Base-by-base conservation (phyloP, 495 filamentous ascomycete genomes). In the Halenospora varia region DNA sequence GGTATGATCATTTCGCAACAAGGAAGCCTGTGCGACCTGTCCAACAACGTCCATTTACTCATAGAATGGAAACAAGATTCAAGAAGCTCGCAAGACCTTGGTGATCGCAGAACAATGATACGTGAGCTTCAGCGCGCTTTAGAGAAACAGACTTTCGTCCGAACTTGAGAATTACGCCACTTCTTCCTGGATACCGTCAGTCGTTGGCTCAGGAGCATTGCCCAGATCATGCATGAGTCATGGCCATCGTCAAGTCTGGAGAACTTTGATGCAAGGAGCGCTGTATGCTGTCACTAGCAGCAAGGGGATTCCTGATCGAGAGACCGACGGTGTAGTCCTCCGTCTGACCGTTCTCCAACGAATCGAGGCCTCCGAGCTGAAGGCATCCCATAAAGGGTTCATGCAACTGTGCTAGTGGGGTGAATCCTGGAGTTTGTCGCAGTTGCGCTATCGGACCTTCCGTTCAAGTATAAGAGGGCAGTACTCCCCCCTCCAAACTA, bases 1-100 rank as follows among this genome's bases (percentile, higher is more conserved):
- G 25, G 51, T 54, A 4, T 60, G 35, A 22, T 55, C 50, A 40
- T 19, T 53, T 25, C 25, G 50, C 26, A 55, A 58, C 25, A 58
- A 61, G 58, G 52, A 61, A 56, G 58, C 52, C 58, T 61, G 25
- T 56, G 18, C 11, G 40, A 61, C 53, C 46, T 61, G 48, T 61
- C 29, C 45, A 39, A 60, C 45, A 62, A 51, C 41, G 44, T 56
- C 53, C 53, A 62, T 35, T 25, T 29, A 22, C 29, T 26, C 56
- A 58, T 58, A 57, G 49, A 53, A 55, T 44, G 53, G 15, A 53
- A 53, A 53, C 56, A 58, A 58, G 45, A 62, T 57, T 47, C 23
- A 57, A 62, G 25, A 55, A 57, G 59, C 59, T 53, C 50, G 50
- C 50, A 53, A 53, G 23, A 40, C 20, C 40, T 53, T 25, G 50